Evolutionary conservation across 192 early-diverging fungal genomes (phyloP).

Genomic region (Coemansia sp.): DNA sequence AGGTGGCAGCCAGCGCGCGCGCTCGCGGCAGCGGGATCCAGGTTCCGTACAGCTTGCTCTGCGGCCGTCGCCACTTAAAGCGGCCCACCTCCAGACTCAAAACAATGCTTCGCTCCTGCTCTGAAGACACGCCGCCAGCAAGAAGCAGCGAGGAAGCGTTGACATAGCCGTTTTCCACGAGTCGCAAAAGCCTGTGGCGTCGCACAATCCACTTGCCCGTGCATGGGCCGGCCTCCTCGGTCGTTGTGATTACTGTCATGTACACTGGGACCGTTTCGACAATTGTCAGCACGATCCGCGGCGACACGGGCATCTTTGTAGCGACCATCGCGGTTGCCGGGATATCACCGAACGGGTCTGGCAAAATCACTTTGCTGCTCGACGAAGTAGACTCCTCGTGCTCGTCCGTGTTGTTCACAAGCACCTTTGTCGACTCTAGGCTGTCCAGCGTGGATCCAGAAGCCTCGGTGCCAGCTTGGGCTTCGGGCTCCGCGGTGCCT

Average conservation of each 20-base stretch:
- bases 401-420: slow-evolving; percentile 31
- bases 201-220: slow-evolving; percentile 48
- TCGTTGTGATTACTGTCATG: slow-evolving; percentile 52
- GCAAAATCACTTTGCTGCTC: slow-evolving; percentile 36
- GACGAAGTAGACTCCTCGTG: slow-evolving; percentile 28
- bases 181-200: slow-evolving; percentile 68
- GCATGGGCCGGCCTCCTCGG: slow-evolving; percentile 34
- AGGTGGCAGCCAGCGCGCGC: slow-evolving; percentile 75
- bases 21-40: slow-evolving; percentile 91
- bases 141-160: slow-evolving; percentile 81
- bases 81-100: slow-evolving; percentile 80
- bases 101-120: slow-evolving; percentile 79
- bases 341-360: slow-evolving; percentile 49
- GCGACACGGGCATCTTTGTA: slow-evolving; percentile 41
- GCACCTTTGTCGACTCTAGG: slow-evolving; percentile 35
- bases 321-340: slow-evolving; percentile 47
- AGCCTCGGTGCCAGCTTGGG: not conserved
- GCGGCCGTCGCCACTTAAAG: slow-evolving; percentile 68
- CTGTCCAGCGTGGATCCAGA: slow-evolving; percentile 32
- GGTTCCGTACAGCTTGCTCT: slow-evolving; percentile 75
- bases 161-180: slow-evolving; percentile 80
- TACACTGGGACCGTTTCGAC: slow-evolving; percentile 54
- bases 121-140: slow-evolving; percentile 83
- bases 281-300: slow-evolving; percentile 49
- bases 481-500: not conserved